A percentile compares a stretch with the other conserved stretches of the same genome.
phyloP scores from a whole-genome alignment of 2,329 filamentous ascomycete genomes.

The Zarea fungicola region DNA sequence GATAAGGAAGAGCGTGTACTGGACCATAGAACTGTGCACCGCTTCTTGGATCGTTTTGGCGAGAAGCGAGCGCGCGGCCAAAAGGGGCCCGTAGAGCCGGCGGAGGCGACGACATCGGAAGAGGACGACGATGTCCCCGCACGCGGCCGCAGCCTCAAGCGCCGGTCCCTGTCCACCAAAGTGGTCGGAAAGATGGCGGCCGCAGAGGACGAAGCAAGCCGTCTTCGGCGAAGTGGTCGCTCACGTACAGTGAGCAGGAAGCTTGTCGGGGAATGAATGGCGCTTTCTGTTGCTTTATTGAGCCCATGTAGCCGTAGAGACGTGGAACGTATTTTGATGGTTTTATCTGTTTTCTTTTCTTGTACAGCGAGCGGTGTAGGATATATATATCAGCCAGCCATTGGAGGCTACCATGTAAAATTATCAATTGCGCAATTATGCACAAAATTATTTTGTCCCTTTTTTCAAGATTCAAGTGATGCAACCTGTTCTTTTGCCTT shows the following conservation, averaged over 20 bases:
- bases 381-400: not conserved
- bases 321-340: no score
- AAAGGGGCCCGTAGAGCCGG: slow-evolving; percentile 26
- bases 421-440: not conserved
- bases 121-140: no score
- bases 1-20: slow-evolving; percentile 70
- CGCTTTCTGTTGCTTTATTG: no score
- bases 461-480: no score
- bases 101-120: slow-evolving; percentile 18
- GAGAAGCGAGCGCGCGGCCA: slow-evolving; percentile 52
- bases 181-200: slow-evolving; percentile 1
- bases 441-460: not conserved
- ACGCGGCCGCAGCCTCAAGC: slow-evolving; percentile 23
- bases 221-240: slow-evolving; percentile 8
- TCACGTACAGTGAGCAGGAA: slow-evolving; percentile 6
- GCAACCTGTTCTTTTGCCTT: no score
- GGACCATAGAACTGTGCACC: slow-evolving; percentile 82
- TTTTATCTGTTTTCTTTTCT: no score
- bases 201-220: not conserved
- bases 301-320: no score
- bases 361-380: slow-evolving; percentile 6
- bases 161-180: slow-evolving; percentile 18
- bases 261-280: not conserved
- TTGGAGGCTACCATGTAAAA: not conserved
- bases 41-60: slow-evolving; percentile 69